Evolutionary conservation across 768 basidiomycete species (phyloP), one percentile per base, ranked within the genome.

Genomic region (Hericium erinaceus): DNA sequence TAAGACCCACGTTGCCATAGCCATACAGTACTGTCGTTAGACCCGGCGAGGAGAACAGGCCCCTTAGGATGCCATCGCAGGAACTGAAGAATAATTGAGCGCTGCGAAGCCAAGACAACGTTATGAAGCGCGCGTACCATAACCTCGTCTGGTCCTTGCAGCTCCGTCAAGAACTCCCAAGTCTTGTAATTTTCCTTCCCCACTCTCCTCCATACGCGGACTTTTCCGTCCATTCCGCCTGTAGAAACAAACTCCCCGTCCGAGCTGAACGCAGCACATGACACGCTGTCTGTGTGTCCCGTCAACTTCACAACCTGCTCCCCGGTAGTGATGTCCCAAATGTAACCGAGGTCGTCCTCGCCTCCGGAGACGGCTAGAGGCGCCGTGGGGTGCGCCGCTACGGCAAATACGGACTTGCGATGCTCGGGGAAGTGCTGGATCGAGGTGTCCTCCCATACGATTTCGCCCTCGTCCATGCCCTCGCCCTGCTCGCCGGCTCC

Each of bases 41-140:
- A 88, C 44, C 97, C 97, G 1, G 90, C 93, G 4, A 98, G 78
- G 0, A 99, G 79, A 2, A 95, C 87, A 40, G 76, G 72, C 5
- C 95, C 97, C 68, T 86, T 95, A 0, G 97, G 97, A 76, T 99
- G 97, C 95, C 95, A 99, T 74, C 83, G 78, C 52, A 98, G 67
- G 80, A 92, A 98, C 95, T 98, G 57, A 33, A 8, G 7, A 33
- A 33, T 33, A 2, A 33, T 33, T 33, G 33, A 33, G 7, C 9
- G 33, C 33, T 33, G 33, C 9, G 33, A 10, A 33, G 6, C 6
- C 8, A 33, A 10, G 33, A 33, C 33, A 33, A 26, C 26, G 26
- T 18, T 58, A 5, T 57, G 38, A 28, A 40, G n/a, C 16, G 57
- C 4, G n/a, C 60, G 49, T 66, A 95, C 95, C 79, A 87, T 89